These are phyloP conservation scores for Oxyria digyna DNA, from an alignment of 148 eudicot genomes.

Conservation along the genomic window DNA sequence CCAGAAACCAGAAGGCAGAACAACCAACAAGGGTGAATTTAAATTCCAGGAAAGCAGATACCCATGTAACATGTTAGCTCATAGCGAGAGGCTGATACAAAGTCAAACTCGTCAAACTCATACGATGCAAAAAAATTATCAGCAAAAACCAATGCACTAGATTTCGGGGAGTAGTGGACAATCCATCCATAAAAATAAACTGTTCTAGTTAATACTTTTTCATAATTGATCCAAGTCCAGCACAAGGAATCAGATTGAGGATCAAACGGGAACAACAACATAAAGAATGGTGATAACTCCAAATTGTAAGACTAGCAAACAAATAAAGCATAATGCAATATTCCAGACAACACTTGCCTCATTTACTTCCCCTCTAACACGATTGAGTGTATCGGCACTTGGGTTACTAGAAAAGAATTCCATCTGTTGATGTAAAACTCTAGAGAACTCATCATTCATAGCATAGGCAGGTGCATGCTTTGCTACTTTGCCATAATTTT, in stretches of 20 bases:
- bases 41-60: neutral
- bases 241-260: neutral
- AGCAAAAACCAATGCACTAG: neutral
- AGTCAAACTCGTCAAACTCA: neutral
- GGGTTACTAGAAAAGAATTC: conserved; percentile 78
- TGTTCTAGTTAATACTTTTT: neutral
- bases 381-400: conserved; percentile 87
- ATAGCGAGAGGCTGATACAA: neutral
- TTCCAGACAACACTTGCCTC: conserved; percentile 41
- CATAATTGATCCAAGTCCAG: neutral
- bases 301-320: neutral
- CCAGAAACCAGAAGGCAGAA: neutral
- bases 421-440: conserved; percentile 80
- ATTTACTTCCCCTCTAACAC: conserved; percentile 90
- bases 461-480: conserved; percentile 85
- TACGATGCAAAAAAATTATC: neutral
- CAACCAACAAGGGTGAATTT: neutral
- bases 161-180: neutral
- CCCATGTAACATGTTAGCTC: neutral
- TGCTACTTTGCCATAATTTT: conserved; percentile 85
- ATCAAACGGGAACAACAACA: neutral
- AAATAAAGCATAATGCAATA: neutral
- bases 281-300: neutral
- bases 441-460: conserved; percentile 79
- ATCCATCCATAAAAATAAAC: neutral